These are phyloP conservation scores for Colletotrichum trifolii DNA, from an alignment of 2,329 filamentous ascomycete species.

Conservation along the genomic window DNA sequence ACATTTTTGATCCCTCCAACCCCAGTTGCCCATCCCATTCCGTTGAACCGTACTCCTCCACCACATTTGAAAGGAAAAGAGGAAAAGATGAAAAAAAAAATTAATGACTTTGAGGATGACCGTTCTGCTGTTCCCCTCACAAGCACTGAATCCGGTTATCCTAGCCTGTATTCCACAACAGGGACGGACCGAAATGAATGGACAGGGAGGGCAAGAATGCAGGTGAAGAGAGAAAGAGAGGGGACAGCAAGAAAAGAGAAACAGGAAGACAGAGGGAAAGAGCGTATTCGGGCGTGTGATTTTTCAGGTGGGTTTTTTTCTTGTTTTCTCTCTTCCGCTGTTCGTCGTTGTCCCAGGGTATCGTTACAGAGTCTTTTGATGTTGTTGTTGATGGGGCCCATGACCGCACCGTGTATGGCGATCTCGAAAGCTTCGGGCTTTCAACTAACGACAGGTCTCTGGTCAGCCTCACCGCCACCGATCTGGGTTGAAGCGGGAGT, in stretches of 20 bases:
- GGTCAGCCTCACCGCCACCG: slow-evolving; percentile 30
- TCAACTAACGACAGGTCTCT: not conserved
- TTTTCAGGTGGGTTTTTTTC: not conserved
- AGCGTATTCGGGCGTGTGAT: too few species aligned
- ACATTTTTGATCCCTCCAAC: slow-evolving; percentile 18
- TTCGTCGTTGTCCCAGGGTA: slow-evolving; percentile 35
- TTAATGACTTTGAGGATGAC: too few species aligned
- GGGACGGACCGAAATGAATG: too few species aligned
- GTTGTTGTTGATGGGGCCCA: slow-evolving; percentile 14
- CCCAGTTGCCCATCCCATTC: slow-evolving; percentile 8
- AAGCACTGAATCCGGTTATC: too few species aligned
- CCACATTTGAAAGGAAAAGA: slow-evolving; percentile 7
- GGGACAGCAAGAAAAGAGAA: too few species aligned
- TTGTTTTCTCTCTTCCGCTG: slow-evolving; percentile 21
- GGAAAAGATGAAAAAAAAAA: not conserved
- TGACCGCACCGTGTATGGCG: slow-evolving; percentile 19
- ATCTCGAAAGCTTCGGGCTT: slow-evolving; percentile 14
- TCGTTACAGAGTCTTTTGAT: slow-evolving; percentile 18
- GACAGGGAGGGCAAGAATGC: too few species aligned
- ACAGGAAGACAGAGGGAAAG: too few species aligned
- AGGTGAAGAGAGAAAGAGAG: too few species aligned
- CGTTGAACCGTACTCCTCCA: too few species aligned
- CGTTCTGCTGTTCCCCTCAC: too few species aligned
- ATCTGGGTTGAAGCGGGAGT: slow-evolving; percentile 11
- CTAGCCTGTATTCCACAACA: too few species aligned